Percentiles rank a stretch among this genome's conserved stretches.
Evolutionary conservation across 176 grass and related monocot genomes (phyloP).

Genomic region (Stipa capillata): DNA sequence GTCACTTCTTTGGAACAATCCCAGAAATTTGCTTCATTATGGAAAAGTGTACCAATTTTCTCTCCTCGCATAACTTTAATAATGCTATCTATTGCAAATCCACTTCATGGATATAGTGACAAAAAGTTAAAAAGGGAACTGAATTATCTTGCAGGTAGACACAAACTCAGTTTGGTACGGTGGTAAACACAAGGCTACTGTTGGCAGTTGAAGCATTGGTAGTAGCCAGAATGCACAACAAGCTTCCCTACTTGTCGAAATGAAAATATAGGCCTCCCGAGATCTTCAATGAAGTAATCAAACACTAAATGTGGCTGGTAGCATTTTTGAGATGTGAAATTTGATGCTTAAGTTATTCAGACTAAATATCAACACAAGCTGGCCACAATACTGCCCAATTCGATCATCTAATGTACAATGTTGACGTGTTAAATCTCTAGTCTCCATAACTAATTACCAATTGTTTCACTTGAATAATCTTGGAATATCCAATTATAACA

Average conservation of each 20-base stretch:
- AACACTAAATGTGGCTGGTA: not conserved
- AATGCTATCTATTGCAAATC: constrained; percentile 82
- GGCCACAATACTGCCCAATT: not conserved
- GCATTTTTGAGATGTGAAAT: not conserved
- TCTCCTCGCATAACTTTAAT: constrained; percentile 76
- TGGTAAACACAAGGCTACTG: not conserved
- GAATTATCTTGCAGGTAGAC: not conserved
- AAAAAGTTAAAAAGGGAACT: constrained; percentile 10
- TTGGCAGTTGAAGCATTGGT: not conserved
- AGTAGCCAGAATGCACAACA: not conserved
- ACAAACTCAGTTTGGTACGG: not conserved
- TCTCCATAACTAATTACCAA: not conserved
- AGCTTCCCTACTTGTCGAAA: not conserved
- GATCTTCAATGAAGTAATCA: not conserved
- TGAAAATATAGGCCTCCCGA: not conserved
- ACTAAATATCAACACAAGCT: not conserved
- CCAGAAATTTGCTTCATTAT: constrained; percentile 64
- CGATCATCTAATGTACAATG: not conserved
- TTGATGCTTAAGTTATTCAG: not conserved
- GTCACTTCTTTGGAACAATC: constrained; percentile 39
- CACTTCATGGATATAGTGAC: constrained; percentile 46
- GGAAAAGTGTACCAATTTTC: constrained; percentile 87
- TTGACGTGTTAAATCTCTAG: not conserved
- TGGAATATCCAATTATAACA: not conserved
- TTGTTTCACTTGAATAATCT: not conserved